Evolutionary conservation across 2,329 filamentous ascomycete species (phyloP).

Genomic region (Diaporthe destruens): DNA sequence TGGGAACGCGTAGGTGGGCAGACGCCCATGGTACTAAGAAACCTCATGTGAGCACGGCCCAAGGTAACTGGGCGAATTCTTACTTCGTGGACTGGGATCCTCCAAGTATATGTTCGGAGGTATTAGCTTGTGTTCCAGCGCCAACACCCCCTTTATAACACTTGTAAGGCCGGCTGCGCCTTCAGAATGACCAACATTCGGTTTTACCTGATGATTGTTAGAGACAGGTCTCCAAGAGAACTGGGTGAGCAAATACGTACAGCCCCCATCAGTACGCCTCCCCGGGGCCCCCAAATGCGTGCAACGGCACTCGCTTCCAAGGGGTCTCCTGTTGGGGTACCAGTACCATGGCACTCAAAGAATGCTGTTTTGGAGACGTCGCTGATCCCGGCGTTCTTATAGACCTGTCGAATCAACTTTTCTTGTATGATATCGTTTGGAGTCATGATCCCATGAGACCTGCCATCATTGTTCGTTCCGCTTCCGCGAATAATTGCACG

Average conservation of each 20-base stretch:
- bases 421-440: not conserved
- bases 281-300: conserved; percentile 47
- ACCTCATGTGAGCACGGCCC: no score
- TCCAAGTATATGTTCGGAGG: conserved; percentile 51
- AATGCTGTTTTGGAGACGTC: conserved; percentile 46
- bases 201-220: conserved; percentile 48
- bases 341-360: conserved; percentile 59
- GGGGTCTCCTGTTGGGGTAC: conserved; percentile 58
- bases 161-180: conserved; percentile 50
- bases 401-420: conserved; percentile 49
- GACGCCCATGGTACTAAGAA: conserved; percentile 41
- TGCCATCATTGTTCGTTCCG: not conserved
- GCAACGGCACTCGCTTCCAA: conserved; percentile 54
- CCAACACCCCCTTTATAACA: conserved; percentile 52
- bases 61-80: not conserved
- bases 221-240: no score
- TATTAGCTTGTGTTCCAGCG: conserved; percentile 50
- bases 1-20: conserved; percentile 46
- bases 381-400: conserved; percentile 46
- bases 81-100: conserved; percentile 50
- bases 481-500: conserved; percentile 56
- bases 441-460: not conserved
- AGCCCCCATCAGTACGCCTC: conserved; percentile 11
- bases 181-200: conserved; percentile 56
- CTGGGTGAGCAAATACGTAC: not conserved